Evolutionary conservation across 371 early-diverging fungal species (phyloP), one percentile per base, ranked within the genome.

Genomic region (Blakeslea trispora): DNA sequence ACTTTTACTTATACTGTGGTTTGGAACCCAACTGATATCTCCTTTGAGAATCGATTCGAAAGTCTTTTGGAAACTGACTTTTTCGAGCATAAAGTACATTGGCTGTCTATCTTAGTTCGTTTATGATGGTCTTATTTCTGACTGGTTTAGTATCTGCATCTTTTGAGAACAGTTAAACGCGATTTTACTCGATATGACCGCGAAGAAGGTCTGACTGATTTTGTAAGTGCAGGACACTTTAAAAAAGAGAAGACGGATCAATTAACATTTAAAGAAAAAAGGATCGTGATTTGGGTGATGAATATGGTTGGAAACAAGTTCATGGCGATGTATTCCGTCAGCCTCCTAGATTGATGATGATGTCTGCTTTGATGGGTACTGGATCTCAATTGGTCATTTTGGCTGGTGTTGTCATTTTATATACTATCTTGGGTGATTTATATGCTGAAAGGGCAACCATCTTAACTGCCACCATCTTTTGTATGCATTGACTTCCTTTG

Each of bases 281-380:
- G 87, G 92, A 91, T 57, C 81, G 86, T 18, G 91, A 92, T 64
- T 70, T 92, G 17, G 91, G 89, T 5, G 92, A 92, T 55, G 94
- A 93, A 46, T 92, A 88, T 74, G 94, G 94, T 3, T 94, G 94
- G 94, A 92, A 92, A 64, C 90, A 89, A 60, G 85, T 94, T 1
- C 92, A 94, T 50, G 92, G 90, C 6, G 94, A 94, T 67, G 91
- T 93, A 0, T 93, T 94, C 71, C 81, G 94, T 34, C 79, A 90
- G 14, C 92, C 94, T 23, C 72, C 83, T 32, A 79, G 81, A 14
- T 72, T 89, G 21, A 83, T 86, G 67, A 47, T 89, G 0, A 71
- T 93, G 63, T 81, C 88, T 2, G 85, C 90, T 1, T 71, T 86
- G 18, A 63, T 88, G 52, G 93, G 93, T 22, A 84, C 88, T 18